Evolutionary conservation across 148 eudicot genomes (phyloP).

Genomic region (Drosera capensis): DNA sequence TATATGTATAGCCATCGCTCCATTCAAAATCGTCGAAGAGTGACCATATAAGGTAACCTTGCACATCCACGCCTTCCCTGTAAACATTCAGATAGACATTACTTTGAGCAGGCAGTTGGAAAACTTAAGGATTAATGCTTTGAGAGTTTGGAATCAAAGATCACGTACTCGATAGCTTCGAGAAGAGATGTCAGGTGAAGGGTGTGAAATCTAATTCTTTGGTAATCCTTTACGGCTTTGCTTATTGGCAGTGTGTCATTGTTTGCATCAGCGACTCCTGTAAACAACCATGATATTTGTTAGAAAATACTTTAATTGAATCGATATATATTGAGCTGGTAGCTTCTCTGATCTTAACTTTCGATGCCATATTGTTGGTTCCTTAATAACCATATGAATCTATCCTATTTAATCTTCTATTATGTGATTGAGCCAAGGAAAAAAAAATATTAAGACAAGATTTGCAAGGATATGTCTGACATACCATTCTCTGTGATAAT

Average conservation of each 20-base stretch:
- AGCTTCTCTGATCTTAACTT: no score
- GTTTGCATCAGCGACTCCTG: no score
- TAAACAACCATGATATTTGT: no score
- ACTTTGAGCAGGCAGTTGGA: background rate
- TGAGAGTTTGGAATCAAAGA: background rate
- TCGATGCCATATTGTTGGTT: no score
- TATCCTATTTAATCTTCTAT: background rate
- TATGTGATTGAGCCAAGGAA: background rate
- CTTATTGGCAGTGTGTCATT: no score
- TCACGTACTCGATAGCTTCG: background rate
- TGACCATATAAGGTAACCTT: background rate
- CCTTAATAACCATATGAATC: background rate
- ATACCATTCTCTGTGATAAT: slow-evolving; percentile 34
- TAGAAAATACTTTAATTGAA: no score
- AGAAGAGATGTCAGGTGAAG: no score
- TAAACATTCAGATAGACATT: background rate
- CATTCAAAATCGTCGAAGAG: background rate
- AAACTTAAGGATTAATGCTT: no score
- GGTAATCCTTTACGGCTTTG: no score
- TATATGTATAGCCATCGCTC: background rate
- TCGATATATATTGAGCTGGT: no score
- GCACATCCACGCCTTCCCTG: background rate
- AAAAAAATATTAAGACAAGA: no score
- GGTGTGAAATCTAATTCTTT: no score
- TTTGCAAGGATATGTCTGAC: background rate